Base-by-base conservation (phyloP, 257 asterid species). In the Paraleonurus japonicus region DNA sequence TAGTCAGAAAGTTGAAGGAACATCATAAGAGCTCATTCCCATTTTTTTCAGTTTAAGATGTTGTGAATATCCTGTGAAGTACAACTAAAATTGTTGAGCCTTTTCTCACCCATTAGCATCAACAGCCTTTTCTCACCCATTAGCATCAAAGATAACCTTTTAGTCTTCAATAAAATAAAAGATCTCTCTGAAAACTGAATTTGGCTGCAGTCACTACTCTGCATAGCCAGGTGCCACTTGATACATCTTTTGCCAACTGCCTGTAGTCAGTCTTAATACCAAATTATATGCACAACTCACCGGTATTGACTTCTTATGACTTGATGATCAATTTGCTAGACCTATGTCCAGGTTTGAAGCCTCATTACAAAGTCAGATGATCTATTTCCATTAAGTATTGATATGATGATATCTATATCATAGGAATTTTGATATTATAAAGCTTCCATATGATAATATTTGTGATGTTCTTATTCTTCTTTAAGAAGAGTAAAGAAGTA, bases 221-320 rank as follows among this genome's bases (percentile, higher is more conserved):
- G 58, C 69, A 32, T 24, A 61, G 55, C 22, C 62, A 33, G 62
- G 47, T 74, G 69, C 11, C 59, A 60, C 64, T 45, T 28, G 61
- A 48, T 53, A 28, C 30, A 35, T 70, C 71, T 57, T 20, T 10
- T 32, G 22, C 37, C 72, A 65, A 55, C 62, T 37, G 12, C 62
- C 72, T 53, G 24, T 51, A 62, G 67, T 41, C 72, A 51, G 48
- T 26, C 76, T 53, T 69, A 19, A 50, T 27, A 48, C 61, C 51
- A 75, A 68, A 50, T 61, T 59, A 62, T 61, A 35, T 51, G 28
- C 12, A 75, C 61, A 33, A 26, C 27, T 61, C 7, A 27, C 6
- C 15, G 16, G 3, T 53, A 53, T 48, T 39, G 13, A 30, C 53
- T 61, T 17, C 16, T 30, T 19, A 19, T 62, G 63, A 50, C 54